phyloP scores from a whole-genome alignment of 192 early-diverging fungal species.

The Fimicolochytrium jonesii region DNA sequence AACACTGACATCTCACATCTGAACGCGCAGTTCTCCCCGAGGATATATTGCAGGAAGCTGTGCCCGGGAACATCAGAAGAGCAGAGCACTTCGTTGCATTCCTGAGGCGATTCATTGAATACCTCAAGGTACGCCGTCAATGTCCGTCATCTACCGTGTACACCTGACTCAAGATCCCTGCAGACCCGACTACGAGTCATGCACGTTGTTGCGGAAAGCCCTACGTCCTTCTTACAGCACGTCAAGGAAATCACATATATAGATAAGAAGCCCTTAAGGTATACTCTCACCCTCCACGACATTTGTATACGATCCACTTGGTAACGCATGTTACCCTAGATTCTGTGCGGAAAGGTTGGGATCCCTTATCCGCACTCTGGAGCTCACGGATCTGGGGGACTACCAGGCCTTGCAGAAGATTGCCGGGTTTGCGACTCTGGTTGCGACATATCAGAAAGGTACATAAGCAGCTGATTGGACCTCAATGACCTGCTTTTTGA shows the following conservation, averaged over 20 bases:
- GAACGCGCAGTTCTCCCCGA: conserved; percentile 70
- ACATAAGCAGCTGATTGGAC: neutral
- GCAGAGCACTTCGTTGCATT: conserved; percentile 99
- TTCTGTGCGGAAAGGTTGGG: conserved; percentile 93
- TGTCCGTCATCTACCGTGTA: neutral
- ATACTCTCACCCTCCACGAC: neutral
- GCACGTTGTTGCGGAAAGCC: conserved; percentile 96
- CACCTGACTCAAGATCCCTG: neutral
- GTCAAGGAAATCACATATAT: conserved; percentile 93
- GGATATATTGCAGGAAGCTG: conserved; percentile 85
- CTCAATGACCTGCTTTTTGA: neutral
- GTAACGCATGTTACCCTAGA: conserved; percentile 27
- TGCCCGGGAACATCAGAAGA: conserved; percentile 95
- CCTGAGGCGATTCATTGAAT: conserved; percentile 92
- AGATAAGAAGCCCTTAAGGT: conserved; percentile 87
- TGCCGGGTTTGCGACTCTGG: conserved; percentile 90
- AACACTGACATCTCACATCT: neutral
- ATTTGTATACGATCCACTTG: neutral
- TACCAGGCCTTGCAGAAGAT: conserved; percentile 77
- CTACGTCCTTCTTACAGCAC: conserved; percentile 88
- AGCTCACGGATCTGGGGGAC: conserved; percentile 89
- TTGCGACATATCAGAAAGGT: conserved; percentile 92
- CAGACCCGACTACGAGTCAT: conserved; percentile 90
- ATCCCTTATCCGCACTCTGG: conserved; percentile 85
- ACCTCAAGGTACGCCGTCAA: conserved; percentile 68